These are phyloP conservation scores for Fusarium albidum DNA, from an alignment of 2,329 filamentous ascomycete species.

Conservation along the genomic window DNA sequence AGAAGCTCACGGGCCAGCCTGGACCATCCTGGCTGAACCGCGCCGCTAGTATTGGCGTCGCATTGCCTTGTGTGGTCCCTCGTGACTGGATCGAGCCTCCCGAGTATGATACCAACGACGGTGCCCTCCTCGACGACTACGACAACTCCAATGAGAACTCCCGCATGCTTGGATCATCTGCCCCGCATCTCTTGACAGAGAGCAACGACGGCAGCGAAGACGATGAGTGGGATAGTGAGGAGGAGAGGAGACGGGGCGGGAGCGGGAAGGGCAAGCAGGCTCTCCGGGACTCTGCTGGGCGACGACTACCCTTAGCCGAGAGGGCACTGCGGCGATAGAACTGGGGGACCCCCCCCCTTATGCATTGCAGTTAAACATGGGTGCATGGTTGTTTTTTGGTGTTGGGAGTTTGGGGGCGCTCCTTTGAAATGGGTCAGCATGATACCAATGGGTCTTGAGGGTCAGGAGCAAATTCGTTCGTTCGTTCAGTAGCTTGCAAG, in stretches of 20 bases:
- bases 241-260: constrained; percentile 51
- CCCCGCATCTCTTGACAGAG: constrained; percentile 43
- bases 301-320: constrained; percentile 61
- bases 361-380: not conserved
- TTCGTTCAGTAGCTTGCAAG: constrained; percentile 26
- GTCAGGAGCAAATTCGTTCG: constrained; percentile 31
- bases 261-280: constrained; percentile 55
- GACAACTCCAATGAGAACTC: constrained; percentile 61
- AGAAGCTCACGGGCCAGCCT: constrained; percentile 73
- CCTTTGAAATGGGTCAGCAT: constrained; percentile 28
- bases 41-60: constrained; percentile 83
- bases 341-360: not conserved
- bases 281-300: constrained; percentile 59
- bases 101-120: constrained; percentile 76
- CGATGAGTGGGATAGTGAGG: constrained; percentile 55
- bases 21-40: constrained; percentile 83
- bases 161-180: constrained; percentile 62
- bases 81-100: constrained; percentile 83
- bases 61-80: constrained; percentile 83
- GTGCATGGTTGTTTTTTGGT: constrained; percentile 21
- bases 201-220: constrained; percentile 40
- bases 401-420: constrained; percentile 34
- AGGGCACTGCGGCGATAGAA: constrained; percentile 52
- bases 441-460: constrained; percentile 40
- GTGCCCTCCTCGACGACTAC: constrained; percentile 70